Evolutionary conservation across 345 rosid genomes (phyloP).

Genomic region (Adansonia digitata): DNA sequence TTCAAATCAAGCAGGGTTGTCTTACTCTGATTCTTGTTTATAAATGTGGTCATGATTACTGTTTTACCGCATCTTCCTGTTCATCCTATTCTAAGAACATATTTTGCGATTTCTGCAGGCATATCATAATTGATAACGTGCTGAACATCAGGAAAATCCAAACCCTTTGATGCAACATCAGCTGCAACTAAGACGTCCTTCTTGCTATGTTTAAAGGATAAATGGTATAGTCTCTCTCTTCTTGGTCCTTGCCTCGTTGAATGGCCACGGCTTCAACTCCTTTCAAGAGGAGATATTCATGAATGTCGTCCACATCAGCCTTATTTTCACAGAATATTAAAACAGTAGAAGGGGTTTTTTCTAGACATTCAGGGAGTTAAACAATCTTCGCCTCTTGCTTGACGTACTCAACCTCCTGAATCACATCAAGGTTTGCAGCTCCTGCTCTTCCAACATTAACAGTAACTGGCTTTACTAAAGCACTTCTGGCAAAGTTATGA

Average conservation of each 20-base stretch:
- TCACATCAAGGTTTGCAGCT: slow-evolving; percentile 93
- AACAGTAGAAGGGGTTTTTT: slow-evolving; percentile 92
- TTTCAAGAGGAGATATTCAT: slow-evolving; percentile 80
- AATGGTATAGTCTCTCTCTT: slow-evolving; percentile 84
- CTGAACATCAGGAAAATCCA: slow-evolving; percentile 86
- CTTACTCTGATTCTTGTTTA: slow-evolving; percentile 90
- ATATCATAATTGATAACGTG: slow-evolving; percentile 90
- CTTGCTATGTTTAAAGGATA: slow-evolving; percentile 68
- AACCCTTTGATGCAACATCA: slow-evolving; percentile 87
- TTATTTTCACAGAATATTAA: slow-evolving; percentile 88
- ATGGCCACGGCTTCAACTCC: slow-evolving; percentile 91
- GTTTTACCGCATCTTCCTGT: slow-evolving; percentile 93
- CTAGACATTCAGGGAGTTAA: slow-evolving; percentile 83
- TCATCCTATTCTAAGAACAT: slow-evolving; percentile 86
- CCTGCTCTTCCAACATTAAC: slow-evolving; percentile 95
- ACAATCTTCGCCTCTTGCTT: slow-evolving; percentile 94
- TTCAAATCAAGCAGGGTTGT: slow-evolving; percentile 79
- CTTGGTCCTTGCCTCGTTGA: slow-evolving; percentile 95
- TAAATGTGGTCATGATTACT: slow-evolving; percentile 83
- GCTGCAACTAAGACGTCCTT: slow-evolving; percentile 89
- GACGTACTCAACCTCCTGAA: slow-evolving; percentile 92
- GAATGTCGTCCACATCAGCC: slow-evolving; percentile 87
- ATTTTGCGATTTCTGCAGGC: slow-evolving; percentile 95
- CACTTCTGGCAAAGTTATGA: slow-evolving; percentile 83
- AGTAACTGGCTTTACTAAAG: slow-evolving; percentile 75